Base-by-base conservation (phyloP, 2,329 filamentous ascomycete species). In the Podosphaera fusca region DNA sequence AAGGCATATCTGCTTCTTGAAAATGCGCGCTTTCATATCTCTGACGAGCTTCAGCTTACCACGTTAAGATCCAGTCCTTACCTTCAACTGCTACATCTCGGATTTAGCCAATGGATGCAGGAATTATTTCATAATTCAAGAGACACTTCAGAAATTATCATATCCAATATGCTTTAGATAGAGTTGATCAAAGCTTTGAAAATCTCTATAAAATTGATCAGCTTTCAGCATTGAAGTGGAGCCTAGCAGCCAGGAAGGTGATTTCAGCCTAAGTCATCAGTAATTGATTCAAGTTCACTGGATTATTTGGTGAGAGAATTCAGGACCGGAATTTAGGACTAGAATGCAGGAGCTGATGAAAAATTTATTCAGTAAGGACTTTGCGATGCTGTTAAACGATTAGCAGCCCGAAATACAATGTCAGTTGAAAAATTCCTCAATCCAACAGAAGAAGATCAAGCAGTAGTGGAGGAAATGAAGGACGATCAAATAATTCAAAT, bases 321-420 rank as follows among this genome's bases (percentile, higher is more conserved):
- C 21, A 21, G 21, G 21, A 21, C 21, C 21, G 21, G 21, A 21
- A 21, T 21, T 21, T 1, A 21, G 21, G 21, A 21, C 21, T 21
- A 82, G 45, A 47, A 47, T 47, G 7, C n/a, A 29, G 45, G n/a
- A 47, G 21, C 7, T 47, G 71, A 78, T 77, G 69, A 75, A 74
- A 71, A 67, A 67, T 60, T n/a, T 6, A 47, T 47, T 47, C 7
- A 47, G 21, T n/a, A 5, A 5, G 14, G 45, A 29, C 21, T 47
- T 47, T 14, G 6, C 7, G 45, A 47, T 47, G 21, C 45, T 47
- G n/a, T 47, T 47, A 47, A 47, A 7, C 4, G 21, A 47, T 29
- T 29, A n/a, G 12, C 21, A 47, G 14, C 21, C 21, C 45, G 21
- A 47, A 47, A 47, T 6, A 14, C 14, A 42, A 42, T 42, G 38